Percentiles rank a stretch among this genome's conserved stretches.
phyloP scores from a whole-genome alignment of 306 rosid species.

The Vachellia collinsii region DNA sequence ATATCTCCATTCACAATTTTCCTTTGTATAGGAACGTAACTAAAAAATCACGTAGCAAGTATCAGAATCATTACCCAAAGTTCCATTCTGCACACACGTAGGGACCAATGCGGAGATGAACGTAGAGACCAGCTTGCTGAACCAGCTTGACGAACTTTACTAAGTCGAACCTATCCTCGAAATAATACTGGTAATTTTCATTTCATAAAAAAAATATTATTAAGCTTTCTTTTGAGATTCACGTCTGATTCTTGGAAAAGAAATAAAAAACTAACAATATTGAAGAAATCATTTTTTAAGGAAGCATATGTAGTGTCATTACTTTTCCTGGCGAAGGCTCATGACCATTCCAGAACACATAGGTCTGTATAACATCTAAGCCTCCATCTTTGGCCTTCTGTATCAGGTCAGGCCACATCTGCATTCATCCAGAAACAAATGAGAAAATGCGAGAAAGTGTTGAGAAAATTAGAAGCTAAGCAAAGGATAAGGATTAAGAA shows the following conservation, averaged over 20 bases:
- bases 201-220: neutral
- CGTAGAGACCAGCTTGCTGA: slow-evolving; percentile 84
- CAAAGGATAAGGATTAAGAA: neutral
- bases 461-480: neutral
- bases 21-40: neutral
- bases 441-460: neutral
- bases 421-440: slow-evolving; percentile 29
- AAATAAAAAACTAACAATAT: neutral
- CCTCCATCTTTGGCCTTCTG: slow-evolving; percentile 98
- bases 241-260: neutral
- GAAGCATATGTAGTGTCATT: slow-evolving; percentile 28
- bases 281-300: neutral
- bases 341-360: slow-evolving; percentile 98
- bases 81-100: slow-evolving; percentile 95
- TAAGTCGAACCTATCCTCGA: slow-evolving; percentile 82
- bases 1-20: neutral
- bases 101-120: slow-evolving; percentile 95
- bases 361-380: slow-evolving; percentile 87
- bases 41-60: neutral
- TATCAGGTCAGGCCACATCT: slow-evolving; percentile 95
- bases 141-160: slow-evolving; percentile 87
- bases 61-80: slow-evolving; percentile 70
- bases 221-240: slow-evolving; percentile 20
- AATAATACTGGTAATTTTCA: slow-evolving; percentile 67
- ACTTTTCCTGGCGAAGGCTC: slow-evolving; percentile 91